phyloP scores from a whole-genome alignment of 768 basidiomycete species.

The Lyophyllum atratum region DNA sequence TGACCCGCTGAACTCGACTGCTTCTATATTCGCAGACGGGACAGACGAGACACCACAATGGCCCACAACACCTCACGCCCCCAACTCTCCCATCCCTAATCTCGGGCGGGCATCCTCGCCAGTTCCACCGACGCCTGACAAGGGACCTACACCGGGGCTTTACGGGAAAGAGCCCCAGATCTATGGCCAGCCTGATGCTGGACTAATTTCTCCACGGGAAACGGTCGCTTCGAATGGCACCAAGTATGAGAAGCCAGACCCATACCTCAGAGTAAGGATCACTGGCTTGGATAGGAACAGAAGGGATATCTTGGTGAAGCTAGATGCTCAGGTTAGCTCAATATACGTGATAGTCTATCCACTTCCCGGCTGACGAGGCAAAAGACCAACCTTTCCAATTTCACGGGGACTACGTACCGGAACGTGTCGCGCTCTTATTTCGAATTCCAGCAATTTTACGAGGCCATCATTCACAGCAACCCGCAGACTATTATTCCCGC shows the following conservation, averaged over 20 bases:
- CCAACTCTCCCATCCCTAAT: slow-evolving; percentile 71
- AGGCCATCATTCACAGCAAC: slow-evolving; percentile 84
- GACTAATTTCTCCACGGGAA: slow-evolving; percentile 75
- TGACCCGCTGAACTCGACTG: slow-evolving; percentile 69
- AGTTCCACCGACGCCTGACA: slow-evolving; percentile 50
- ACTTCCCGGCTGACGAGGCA: slow-evolving; percentile 4
- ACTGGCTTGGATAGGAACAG: slow-evolving; percentile 93
- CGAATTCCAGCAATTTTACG: slow-evolving; percentile 94
- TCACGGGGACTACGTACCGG: slow-evolving; percentile 84
- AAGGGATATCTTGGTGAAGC: slow-evolving; percentile 89
- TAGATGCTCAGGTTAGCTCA: slow-evolving; percentile 86
- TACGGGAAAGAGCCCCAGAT: slow-evolving; percentile 85
- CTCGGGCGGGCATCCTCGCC: slow-evolving; percentile 64
- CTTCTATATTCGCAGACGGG: slow-evolving; percentile 56
- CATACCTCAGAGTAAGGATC: slow-evolving; percentile 88
- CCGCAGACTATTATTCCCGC: slow-evolving; percentile 98
- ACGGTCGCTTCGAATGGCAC: slow-evolving; percentile 67
- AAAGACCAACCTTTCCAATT: slow-evolving; percentile 93
- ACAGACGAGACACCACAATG: slow-evolving; percentile 59
- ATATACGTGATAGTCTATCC: background rate
- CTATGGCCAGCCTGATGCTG: slow-evolving; percentile 83
- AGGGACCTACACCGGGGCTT: slow-evolving; percentile 53
- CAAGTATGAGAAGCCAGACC: slow-evolving; percentile 74
- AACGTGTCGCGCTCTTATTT: slow-evolving; percentile 94
- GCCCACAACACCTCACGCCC: slow-evolving; percentile 79